Percentiles rank a stretch among this genome's conserved stretches.
Evolutionary conservation across 257 asterid genomes (phyloP).

Genomic region (Solanum ossicruentum): DNA sequence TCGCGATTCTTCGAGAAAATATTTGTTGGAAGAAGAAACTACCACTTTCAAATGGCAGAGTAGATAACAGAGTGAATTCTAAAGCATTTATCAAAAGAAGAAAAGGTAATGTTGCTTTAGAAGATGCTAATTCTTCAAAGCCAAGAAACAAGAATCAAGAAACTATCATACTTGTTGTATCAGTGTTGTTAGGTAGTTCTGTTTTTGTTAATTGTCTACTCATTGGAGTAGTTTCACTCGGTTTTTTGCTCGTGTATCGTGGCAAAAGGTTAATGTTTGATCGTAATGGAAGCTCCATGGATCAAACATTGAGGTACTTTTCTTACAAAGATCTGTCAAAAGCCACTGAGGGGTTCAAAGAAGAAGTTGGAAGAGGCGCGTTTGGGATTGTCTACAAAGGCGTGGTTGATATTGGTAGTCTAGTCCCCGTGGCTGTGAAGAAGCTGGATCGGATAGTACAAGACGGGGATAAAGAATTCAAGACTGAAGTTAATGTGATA

Average conservation of each 20-base stretch:
- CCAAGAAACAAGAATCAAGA: not conserved
- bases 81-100: conserved; percentile 5
- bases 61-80: not conserved
- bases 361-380: conserved; percentile 50
- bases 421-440: conserved; percentile 31
- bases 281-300: not conserved
- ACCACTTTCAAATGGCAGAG: conserved; percentile 31
- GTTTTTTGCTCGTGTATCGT: not conserved
- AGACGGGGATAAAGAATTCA: conserved; percentile 53
- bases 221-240: not conserved
- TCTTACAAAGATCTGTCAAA: conserved; percentile 26
- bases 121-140: not conserved
- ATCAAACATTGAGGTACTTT: conserved; percentile 11
- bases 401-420: not conserved
- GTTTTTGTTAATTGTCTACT: not conserved
- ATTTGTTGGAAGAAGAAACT: conserved; percentile 30
- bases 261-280: not conserved
- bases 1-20: conserved; percentile 4
- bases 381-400: conserved; percentile 34
- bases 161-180: not conserved
- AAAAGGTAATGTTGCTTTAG: conserved; percentile 1
- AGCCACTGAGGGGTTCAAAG: conserved; percentile 29
- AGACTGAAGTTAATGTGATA: conserved; percentile 36
- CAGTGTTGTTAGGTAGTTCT: conserved; percentile 2
- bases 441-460: conserved; percentile 24